phyloP scores from a whole-genome alignment of 164 flowering plant species.

The Dillenia suffruticosa region DNA sequence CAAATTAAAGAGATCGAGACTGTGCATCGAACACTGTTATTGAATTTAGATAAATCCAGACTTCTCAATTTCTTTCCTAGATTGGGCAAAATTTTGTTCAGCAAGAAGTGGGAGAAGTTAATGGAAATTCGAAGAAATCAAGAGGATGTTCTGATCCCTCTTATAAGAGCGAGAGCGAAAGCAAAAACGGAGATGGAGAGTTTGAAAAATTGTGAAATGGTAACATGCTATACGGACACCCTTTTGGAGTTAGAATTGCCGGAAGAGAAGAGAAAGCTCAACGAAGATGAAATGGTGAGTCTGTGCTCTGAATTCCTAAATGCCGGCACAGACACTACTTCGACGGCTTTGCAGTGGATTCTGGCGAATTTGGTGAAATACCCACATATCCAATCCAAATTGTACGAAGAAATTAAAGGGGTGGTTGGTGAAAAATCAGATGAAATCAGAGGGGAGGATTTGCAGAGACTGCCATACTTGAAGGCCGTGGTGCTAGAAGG shows the following conservation, averaged over 20 bases:
- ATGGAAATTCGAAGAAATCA: not conserved
- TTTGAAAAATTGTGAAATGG: too few relatives aligned
- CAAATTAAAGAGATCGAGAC: not conserved
- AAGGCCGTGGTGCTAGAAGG: conserved; percentile 39
- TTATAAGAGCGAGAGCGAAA: not conserved
- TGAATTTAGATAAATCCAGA: not conserved
- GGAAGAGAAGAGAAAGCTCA: conserved; percentile 9
- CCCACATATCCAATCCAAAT: conserved; percentile 27
- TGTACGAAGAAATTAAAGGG: conserved; percentile 23
- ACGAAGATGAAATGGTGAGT: conserved; percentile 14
- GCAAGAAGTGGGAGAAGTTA: not conserved
- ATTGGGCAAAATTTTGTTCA: not conserved
- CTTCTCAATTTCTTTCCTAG: not conserved
- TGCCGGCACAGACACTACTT: conserved; percentile 28
- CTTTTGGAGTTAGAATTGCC: too few relatives aligned
- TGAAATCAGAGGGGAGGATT: conserved; percentile 24
- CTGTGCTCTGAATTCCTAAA: conserved; percentile 28
- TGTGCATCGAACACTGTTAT: not conserved
- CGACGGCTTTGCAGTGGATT: conserved; percentile 23
- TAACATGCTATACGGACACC: too few relatives aligned
- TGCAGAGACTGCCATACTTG: conserved; percentile 25
- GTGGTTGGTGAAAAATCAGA: conserved; percentile 7
- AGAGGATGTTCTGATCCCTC: not conserved
- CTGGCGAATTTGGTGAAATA: conserved; percentile 43
- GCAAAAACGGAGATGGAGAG: too few relatives aligned